phyloP scores from a whole-genome alignment of 108 stramenopile species.

The Skeletonema menzelii region DNA sequence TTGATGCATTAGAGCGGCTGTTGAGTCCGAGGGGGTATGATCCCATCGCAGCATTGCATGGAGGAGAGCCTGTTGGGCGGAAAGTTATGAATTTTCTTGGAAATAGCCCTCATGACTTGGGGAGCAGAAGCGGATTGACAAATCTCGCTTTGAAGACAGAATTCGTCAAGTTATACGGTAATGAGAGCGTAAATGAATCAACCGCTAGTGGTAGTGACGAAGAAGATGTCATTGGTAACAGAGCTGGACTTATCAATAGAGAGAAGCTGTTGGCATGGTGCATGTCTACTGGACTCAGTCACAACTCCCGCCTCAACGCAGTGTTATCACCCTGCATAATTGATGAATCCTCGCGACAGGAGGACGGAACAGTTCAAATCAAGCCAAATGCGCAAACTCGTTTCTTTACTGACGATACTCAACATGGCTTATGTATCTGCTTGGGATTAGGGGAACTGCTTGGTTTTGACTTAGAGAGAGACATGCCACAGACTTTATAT shows the following conservation, averaged over 20 bases:
- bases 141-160: slow-evolving; percentile 24
- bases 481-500: slow-evolving; percentile 44
- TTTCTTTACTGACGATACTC: slow-evolving; percentile 50
- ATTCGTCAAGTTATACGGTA: slow-evolving; percentile 20
- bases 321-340: slow-evolving; percentile 49
- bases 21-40: slow-evolving; percentile 46
- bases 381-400: slow-evolving; percentile 38
- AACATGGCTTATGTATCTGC: slow-evolving; percentile 50
- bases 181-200: neutral
- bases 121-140: slow-evolving; percentile 45
- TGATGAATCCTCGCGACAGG: slow-evolving; percentile 22
- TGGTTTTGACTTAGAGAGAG: slow-evolving; percentile 49
- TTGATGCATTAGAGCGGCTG: slow-evolving; percentile 42
- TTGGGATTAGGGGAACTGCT: slow-evolving; percentile 46
- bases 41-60: slow-evolving; percentile 49
- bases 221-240: slow-evolving; percentile 13
- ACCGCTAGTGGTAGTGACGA: neutral
- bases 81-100: slow-evolving; percentile 40
- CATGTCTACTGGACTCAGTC: slow-evolving; percentile 48
- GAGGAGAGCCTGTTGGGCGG: slow-evolving; percentile 49
- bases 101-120: slow-evolving; percentile 46
- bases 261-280: slow-evolving; percentile 29
- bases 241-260: slow-evolving; percentile 26
- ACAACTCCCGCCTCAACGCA: slow-evolving; percentile 48
- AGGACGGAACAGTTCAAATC: slow-evolving; percentile 44